Evolutionary conservation across 1,284 basidiomycete genomes (phyloP), one percentile per base, ranked within the genome.

Genomic region (Microbotryum scabiosae): DNA sequence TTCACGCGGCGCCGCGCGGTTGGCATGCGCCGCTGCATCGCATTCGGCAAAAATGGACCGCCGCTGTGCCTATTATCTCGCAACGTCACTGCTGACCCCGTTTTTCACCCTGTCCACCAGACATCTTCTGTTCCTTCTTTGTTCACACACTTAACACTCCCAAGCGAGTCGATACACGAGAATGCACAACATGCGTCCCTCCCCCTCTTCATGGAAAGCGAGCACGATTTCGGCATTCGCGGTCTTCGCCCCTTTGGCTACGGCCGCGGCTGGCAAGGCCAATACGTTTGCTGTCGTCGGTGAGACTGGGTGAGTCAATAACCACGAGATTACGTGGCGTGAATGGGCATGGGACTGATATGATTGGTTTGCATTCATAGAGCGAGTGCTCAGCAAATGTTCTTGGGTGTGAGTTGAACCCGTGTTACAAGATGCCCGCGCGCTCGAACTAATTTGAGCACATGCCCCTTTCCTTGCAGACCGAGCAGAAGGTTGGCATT

Each of bases 221-320:
- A 49, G 47, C 47, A 12, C 51, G 36, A 41, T 41, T 18, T 41
- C 36, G 14, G 36, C 36, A 3, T 12, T 41, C 36, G 36, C 36
- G 10, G 36, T 41, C 36, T 4, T 41, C 16, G 36, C 36, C 36
- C 36, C 36, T 41, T 41, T 41, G 5, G 36, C 36, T 41, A 12
- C 30, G 28, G 28, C 36, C 16, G 36, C 36, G 36, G 36, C 36
- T 10, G 51, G 53, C 28, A 61, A 66, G 32, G 66, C 66, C 20
- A 66, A 70, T 53, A 67, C 67, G 3, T 70, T 65, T 45, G 64
- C 61, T 12, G 57, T 70, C 21, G 60, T 66, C 25, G 70, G 66
- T 4, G 52, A 61, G 3, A 65, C 69, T 12, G 67, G 63, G 7
- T 65, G 63, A 59, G 62, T 64, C 36, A 44, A 55, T 36, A 25